Conservation (phyloP, 257 asterid species). For the Lycium ferocissimum region DNA sequence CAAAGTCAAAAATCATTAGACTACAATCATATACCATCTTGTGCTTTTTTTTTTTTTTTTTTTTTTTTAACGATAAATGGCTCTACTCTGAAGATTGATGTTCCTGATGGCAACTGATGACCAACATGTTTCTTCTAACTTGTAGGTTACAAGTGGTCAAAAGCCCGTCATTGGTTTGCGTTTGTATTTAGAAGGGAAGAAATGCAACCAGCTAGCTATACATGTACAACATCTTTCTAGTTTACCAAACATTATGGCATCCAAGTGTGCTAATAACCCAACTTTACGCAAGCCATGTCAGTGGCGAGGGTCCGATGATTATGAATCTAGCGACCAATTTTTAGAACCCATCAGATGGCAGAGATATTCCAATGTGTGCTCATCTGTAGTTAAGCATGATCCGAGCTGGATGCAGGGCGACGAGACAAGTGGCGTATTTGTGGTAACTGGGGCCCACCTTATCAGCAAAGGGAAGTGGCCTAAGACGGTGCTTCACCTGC, state of each 20-base stretch:
- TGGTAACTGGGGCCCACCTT: slow-evolving; percentile 92
- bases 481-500: slow-evolving; percentile 81
- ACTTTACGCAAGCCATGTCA: slow-evolving; percentile 46
- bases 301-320: slow-evolving; percentile 97
- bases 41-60: neutral
- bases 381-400: slow-evolving; percentile 75
- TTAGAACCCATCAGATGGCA: slow-evolving; percentile 90
- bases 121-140: slow-evolving; percentile 1
- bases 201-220: slow-evolving; percentile 81
- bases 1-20: neutral
- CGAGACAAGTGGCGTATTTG: slow-evolving; percentile 58
- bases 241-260: slow-evolving; percentile 70
- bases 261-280: slow-evolving; percentile 43
- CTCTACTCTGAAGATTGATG: neutral
- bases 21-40: neutral
- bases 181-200: slow-evolving; percentile 86
- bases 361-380: slow-evolving; percentile 76
- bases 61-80: neutral
- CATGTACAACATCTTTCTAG: slow-evolving; percentile 94
- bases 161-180: slow-evolving; percentile 92
- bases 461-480: slow-evolving; percentile 92
- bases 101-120: neutral
- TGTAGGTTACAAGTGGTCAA: slow-evolving; percentile 77
- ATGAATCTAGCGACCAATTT: slow-evolving; percentile 64
- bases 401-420: slow-evolving; percentile 70